These are phyloP conservation scores for Filosporella fistucella DNA, from an alignment of 495 filamentous ascomycete species.

Conservation along the genomic window DNA sequence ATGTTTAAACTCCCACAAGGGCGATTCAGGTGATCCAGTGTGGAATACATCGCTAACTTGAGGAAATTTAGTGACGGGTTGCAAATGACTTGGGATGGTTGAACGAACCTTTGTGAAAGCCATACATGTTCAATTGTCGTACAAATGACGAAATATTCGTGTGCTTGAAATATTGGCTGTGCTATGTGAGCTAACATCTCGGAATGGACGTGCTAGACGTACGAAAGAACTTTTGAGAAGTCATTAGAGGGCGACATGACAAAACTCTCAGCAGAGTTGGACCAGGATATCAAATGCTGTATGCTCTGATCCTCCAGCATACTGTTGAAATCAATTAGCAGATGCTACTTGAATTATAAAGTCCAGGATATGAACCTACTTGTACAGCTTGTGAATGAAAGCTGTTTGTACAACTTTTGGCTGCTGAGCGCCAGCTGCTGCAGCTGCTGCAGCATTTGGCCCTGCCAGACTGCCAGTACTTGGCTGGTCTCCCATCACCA, in stretches of 20 bases:
- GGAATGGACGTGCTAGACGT: conserved; percentile 31
- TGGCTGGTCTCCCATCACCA: conserved; percentile 22
- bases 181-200: conserved; percentile 18
- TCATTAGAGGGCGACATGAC: conserved; percentile 96
- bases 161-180: conserved; percentile 92
- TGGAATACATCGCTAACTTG: conserved; percentile 98
- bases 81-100: background rate
- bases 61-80: conserved; percentile 14
- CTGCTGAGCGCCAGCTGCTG: conserved; percentile 84
- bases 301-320: conserved; percentile 95
- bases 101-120: conserved; percentile 91
- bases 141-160: conserved; percentile 99
- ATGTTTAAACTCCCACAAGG: conserved; percentile 98
- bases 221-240: conserved; percentile 98
- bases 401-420: conserved; percentile 98
- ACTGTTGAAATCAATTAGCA: conserved; percentile 49
- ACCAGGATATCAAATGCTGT: conserved; percentile 95
- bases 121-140: conserved; percentile 98
- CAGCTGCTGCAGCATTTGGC: conserved; percentile 42
- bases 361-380: conserved; percentile 52
- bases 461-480: conserved; percentile 21
- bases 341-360: background rate
- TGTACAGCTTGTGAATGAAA: conserved; percentile 99
- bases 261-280: conserved; percentile 88
- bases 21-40: conserved; percentile 90